A percentile compares a stretch with the other conserved stretches of the same genome.
Conservation (phyloP, 2,329 filamentous ascomycete genomes). For the Hypocreales sp. region DNA sequence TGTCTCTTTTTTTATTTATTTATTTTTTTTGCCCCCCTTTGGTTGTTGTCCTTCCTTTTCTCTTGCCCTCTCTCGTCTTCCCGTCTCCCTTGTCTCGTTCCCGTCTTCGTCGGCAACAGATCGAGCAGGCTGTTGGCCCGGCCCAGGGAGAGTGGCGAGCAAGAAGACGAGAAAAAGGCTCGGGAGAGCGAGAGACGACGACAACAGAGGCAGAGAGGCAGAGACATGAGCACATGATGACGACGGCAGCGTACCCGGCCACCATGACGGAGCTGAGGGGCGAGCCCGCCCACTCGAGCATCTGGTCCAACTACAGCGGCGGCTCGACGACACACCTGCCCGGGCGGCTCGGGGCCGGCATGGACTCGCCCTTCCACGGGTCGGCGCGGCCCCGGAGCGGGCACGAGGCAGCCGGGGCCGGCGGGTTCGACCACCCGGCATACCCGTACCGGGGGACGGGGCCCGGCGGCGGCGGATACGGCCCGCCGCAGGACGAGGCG, state of each 20-base stretch:
- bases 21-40: too few species aligned
- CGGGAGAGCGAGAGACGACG: too few species aligned
- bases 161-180: too few species aligned
- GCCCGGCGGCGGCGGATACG: slow-evolving; percentile 4
- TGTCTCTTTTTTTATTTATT: too few species aligned
- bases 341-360: slow-evolving; percentile 31
- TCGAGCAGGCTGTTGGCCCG: too few species aligned
- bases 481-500: slow-evolving; percentile 38
- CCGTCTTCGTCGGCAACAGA: too few species aligned
- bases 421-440: too few species aligned
- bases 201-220: not conserved
- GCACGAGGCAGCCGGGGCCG: too few species aligned
- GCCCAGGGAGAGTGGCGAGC: too few species aligned
- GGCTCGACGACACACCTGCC: slow-evolving; percentile 37
- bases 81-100: too few species aligned
- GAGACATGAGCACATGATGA: slow-evolving; percentile 41
- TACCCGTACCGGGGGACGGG: slow-evolving; percentile 27
- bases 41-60: too few species aligned
- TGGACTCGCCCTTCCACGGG: slow-evolving; percentile 32
- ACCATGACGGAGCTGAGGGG: slow-evolving; percentile 49
- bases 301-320: slow-evolving; percentile 43
- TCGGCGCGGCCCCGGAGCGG: slow-evolving; percentile 34
- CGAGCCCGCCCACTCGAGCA: slow-evolving; percentile 38
- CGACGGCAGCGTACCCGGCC: slow-evolving; percentile 42
- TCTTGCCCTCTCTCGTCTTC: too few species aligned